Conservation (phyloP, 1,139 yeast genomes). For the Yamadazyma atlantica region DNA sequence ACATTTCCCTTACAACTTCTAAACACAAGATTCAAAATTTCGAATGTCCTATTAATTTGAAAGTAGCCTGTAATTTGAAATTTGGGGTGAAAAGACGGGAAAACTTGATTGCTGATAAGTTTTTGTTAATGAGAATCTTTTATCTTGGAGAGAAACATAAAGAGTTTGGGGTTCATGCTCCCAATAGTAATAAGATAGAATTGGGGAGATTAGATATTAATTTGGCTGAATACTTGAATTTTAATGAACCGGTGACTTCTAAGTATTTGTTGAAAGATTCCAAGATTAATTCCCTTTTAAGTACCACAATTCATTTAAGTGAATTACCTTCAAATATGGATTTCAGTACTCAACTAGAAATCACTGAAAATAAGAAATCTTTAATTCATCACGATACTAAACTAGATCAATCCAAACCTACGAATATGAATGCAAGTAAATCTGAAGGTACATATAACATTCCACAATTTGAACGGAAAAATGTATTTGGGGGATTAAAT, state of each 20-base stretch:
- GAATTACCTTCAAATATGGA: constrained; percentile 44
- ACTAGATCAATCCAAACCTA: constrained; percentile 4
- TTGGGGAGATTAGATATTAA: constrained; percentile 71
- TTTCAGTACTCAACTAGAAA: constrained; percentile 42
- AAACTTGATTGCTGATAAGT: constrained; percentile 40
- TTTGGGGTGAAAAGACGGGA: constrained; percentile 37
- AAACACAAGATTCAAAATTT: constrained; percentile 41
- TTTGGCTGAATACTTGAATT: constrained; percentile 68
- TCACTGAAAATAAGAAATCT: constrained; percentile 24
- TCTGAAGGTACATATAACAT: constrained; percentile 21
- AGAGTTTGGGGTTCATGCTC: constrained; percentile 18
- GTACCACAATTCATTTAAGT: constrained; percentile 39
- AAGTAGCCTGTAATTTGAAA: constrained; percentile 39
- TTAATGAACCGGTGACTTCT: constrained; percentile 51
- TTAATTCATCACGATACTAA: constrained; percentile 8
- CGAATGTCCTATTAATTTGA: constrained; percentile 41
- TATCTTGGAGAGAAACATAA: constrained; percentile 43
- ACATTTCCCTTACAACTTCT: constrained; percentile 34
- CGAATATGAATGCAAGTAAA: not conserved
- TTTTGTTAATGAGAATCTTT: constrained; percentile 31
- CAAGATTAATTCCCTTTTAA: constrained; percentile 77
- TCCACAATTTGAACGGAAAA: constrained; percentile 39
- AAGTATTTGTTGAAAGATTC: constrained; percentile 73
- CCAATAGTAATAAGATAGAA: constrained; percentile 25
- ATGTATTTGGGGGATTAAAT: constrained; percentile 41